Evolutionary conservation across 306 rosid genomes (phyloP).

Genomic region (Cucurbita maxima): DNA sequence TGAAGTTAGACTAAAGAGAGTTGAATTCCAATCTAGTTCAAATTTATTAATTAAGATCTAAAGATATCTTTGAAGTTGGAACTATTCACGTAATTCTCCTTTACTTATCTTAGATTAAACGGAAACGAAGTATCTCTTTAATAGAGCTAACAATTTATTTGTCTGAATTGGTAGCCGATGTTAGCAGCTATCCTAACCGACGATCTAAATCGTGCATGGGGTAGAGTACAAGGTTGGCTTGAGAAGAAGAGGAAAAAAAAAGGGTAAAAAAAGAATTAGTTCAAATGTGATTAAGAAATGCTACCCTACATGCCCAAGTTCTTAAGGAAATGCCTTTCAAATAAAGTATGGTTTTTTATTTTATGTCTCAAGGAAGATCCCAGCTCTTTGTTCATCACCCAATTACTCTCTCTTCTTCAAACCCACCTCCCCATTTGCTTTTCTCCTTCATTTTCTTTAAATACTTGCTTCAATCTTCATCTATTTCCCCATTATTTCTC

Average conservation of each 20-base stretch:
- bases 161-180: too few relatives aligned
- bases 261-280: conserved; percentile 26
- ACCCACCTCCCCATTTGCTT: conserved; percentile 15
- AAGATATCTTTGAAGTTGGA: too few relatives aligned
- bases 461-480: conserved; percentile 17
- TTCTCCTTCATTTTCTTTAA: conserved; percentile 35
- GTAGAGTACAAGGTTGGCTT: conserved; percentile 7
- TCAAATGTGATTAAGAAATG: conserved; percentile 42
- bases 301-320: conserved; percentile 22
- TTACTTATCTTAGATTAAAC: too few relatives aligned
- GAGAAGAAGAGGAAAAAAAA: neutral
- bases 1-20: too few relatives aligned
- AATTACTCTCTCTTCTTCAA: neutral
- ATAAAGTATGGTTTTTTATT: conserved; percentile 11
- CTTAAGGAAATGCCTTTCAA: conserved; percentile 17
- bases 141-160: neutral
- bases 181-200: too few relatives aligned
- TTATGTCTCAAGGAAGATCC: neutral
- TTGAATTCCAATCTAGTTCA: too few relatives aligned
- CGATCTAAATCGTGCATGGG: neutral
- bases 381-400: neutral
- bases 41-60: too few relatives aligned
- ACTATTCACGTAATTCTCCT: too few relatives aligned
- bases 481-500: neutral
- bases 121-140: neutral